Conservation (phyloP, 768 basidiomycete genomes). For the Gyrodon lividus region DNA sequence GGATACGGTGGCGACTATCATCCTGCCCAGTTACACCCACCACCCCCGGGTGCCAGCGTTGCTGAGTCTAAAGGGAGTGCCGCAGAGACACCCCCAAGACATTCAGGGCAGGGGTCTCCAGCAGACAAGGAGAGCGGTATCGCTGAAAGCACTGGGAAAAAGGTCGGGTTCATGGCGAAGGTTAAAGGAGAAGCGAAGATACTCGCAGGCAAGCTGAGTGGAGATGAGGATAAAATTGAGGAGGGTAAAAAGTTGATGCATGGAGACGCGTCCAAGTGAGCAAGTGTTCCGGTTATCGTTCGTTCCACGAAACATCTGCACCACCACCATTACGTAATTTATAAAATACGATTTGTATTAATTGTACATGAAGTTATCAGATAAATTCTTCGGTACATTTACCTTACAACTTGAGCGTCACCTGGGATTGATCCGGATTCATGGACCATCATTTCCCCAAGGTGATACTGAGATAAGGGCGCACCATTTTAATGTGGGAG, state of each 20-base stretch:
- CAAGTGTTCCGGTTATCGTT: no score
- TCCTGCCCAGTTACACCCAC: slow-evolving; percentile 30
- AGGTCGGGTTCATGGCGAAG: slow-evolving; percentile 27
- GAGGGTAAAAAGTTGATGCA: slow-evolving; percentile 30
- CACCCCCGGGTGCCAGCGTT: slow-evolving; percentile 17
- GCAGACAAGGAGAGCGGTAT: neutral
- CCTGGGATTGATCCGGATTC: no score
- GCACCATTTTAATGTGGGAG: neutral
- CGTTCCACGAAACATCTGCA: no score
- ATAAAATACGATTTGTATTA: neutral
- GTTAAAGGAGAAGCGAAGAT: slow-evolving; percentile 36
- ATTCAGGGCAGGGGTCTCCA: neutral
- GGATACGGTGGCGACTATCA: slow-evolving; percentile 25
- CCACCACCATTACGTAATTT: no score
- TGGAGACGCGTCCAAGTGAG: slow-evolving; percentile 17
- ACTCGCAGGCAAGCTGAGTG: slow-evolving; percentile 29
- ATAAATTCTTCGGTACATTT: no score
- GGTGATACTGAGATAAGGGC: neutral
- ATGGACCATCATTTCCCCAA: neutral
- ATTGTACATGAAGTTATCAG: no score
- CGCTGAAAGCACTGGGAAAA: slow-evolving; percentile 16
- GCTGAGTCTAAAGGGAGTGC: slow-evolving; percentile 10
- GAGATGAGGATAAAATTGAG: slow-evolving; percentile 29
- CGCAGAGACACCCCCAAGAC: neutral
- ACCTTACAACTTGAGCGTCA: no score